Base-by-base conservation (phyloP, 1,284 basidiomycete species). In the Trichosporon ovoides region DNA sequence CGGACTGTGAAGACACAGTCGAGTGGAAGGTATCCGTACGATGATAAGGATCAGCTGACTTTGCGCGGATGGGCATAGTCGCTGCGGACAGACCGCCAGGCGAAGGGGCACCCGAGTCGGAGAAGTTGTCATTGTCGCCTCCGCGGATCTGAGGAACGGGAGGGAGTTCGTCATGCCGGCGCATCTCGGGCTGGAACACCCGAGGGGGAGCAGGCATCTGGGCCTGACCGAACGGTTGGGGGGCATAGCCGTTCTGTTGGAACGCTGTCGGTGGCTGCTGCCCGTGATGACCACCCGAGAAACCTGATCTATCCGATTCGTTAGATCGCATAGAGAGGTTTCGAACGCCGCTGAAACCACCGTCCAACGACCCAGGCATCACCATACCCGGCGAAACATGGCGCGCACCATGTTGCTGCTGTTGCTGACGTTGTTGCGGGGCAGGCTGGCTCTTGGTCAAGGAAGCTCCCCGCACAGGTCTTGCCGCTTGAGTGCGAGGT, bases 61-160 rank as follows among this genome's bases (percentile, higher is more conserved):
- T 48, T 14, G 43, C 43, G 11, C 43, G 43, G n/a, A 31, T 31
- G 28, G 43, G 43, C 43, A 48, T 48, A 1, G 19, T 16, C 67
- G 38, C 68, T 53, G 48, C 66, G 67, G 16, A 66, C 68, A 19
- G 69, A 68, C 1, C 68, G 64, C 33, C 70, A 5, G 20, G 38
- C 12, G 35, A 38, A n/a, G 43, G 19, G 14, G 59, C 59, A 2
- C 64, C 65, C 31, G 63, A 59, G 22, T 69, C 71, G 3, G 71
- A 70, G 14, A 65, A 48, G 43, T 48, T 48, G 43, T 48, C 43
- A 24, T 48, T 48, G 7, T 48, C 43, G 28, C 43, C 43, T 3
- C 59, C 64, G 36, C 67, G 65, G 38, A 70, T 67, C 22, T 46
- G 46, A 0, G 69, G 69, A 3, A 73, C 59, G 20, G 69, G 69